Evolutionary conservation across 2,329 filamentous ascomycete genomes (phyloP).

Genomic region (Plenodomus tracheiphilus): DNA sequence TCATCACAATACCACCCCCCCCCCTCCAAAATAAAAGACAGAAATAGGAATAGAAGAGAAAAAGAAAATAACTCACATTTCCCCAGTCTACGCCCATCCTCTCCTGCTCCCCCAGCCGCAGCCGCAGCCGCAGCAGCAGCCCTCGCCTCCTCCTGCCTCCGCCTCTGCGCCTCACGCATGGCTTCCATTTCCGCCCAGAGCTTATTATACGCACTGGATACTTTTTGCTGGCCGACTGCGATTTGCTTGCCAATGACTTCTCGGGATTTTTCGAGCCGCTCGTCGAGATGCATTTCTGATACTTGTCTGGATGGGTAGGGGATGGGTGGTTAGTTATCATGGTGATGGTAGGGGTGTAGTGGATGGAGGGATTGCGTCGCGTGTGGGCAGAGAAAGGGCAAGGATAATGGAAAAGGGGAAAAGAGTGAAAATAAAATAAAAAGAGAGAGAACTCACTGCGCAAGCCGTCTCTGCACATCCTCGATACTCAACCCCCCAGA

Average conservation of each 20-base stretch:
- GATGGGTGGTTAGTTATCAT: neutral
- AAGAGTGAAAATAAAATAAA: conserved; percentile 13
- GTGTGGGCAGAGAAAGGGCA: neutral
- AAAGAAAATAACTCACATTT: no score
- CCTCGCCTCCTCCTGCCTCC: conserved; percentile 61
- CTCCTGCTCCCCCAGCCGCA: neutral
- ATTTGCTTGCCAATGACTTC: conserved; percentile 88
- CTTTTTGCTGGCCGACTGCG: conserved; percentile 85
- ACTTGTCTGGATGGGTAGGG: conserved; percentile 63
- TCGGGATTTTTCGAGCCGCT: conserved; percentile 78
- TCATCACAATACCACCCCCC: no score
- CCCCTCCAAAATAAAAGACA: no score
- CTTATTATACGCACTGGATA: conserved; percentile 82
- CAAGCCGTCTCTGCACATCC: conserved; percentile 86
- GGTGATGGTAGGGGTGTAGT: neutral
- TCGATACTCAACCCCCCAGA: conserved; percentile 91
- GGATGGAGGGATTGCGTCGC: neutral
- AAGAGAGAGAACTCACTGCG: conserved; percentile 56
- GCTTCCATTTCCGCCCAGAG: conserved; percentile 89
- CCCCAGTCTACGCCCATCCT: conserved; percentile 1
- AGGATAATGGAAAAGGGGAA: neutral
- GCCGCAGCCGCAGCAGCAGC: conserved; percentile 3
- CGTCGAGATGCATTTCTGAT: conserved; percentile 90
- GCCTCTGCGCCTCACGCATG: conserved; percentile 73
- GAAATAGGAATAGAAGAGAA: no score